Conservation (phyloP, 768 basidiomycete genomes). For the Auriscalpium microsporum region DNA sequence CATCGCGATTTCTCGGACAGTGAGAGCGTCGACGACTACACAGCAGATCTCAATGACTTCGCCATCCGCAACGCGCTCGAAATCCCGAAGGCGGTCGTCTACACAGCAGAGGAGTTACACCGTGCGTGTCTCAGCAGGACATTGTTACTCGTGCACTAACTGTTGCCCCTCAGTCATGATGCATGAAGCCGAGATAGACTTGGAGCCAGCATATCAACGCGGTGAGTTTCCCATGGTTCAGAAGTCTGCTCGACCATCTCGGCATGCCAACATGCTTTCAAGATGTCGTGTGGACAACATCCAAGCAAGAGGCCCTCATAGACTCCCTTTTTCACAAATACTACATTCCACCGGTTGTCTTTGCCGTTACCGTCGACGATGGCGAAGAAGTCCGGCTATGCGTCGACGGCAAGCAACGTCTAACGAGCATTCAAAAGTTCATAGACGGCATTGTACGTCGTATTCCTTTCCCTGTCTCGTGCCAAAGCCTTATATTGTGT, state of each 20-base stretch:
- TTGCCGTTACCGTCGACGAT: conserved; percentile 31
- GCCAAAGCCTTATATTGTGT: no score
- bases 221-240: conserved; percentile 30
- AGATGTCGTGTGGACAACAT: conserved; percentile 76
- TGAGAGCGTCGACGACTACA: conserved; percentile 8
- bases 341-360: conserved; percentile 76
- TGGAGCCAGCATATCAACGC: conserved; percentile 66
- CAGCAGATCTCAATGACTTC: conserved; percentile 9
- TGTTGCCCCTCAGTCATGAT: conserved; percentile 38
- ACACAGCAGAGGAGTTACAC: conserved; percentile 17
- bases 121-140: conserved; percentile 9
- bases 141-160: not conserved
- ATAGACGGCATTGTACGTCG: conserved; percentile 55
- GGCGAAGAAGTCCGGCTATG: conserved; percentile 40
- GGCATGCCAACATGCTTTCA: not conserved
- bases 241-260: not conserved
- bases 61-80: conserved; percentile 15
- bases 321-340: conserved; percentile 75
- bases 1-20: not conserved
- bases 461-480: no score
- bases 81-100: conserved; percentile 14
- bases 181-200: conserved; percentile 60
- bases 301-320: conserved; percentile 66
- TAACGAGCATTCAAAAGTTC: conserved; percentile 70
- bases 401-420: conserved; percentile 75